Percentiles rank a stretch among this genome's conserved stretches.
Evolutionary conservation across 106 monocot genomes (phyloP).

Genomic region (Agapanthus africanus): DNA sequence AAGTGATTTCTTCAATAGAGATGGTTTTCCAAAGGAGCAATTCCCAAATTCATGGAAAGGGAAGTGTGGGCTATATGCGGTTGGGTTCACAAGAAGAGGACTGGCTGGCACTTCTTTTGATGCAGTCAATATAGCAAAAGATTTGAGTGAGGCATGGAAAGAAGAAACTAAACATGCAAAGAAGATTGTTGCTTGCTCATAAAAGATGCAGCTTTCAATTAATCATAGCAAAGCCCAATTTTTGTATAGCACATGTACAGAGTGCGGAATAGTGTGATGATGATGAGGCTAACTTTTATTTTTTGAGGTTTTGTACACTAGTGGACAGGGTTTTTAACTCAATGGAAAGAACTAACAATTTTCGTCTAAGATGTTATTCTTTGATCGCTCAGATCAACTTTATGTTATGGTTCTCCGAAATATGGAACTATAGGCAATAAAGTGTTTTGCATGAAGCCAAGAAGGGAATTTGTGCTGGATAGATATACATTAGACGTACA

Average conservation of each 20-base stretch:
- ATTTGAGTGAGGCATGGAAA: slow-evolving; percentile 48
- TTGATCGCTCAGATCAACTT: not conserved
- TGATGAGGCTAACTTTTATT: not conserved
- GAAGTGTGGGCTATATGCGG: slow-evolving; percentile 47
- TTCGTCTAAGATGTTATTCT: not conserved
- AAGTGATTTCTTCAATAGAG: slow-evolving; percentile 46
- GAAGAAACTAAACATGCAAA: slow-evolving; percentile 34
- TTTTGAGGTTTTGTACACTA: not conserved
- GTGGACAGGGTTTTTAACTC: not conserved
- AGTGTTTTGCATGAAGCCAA: not conserved
- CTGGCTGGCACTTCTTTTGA: slow-evolving; percentile 46
- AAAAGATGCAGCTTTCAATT: slow-evolving; percentile 29
- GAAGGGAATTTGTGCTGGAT: not conserved
- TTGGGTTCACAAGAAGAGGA: slow-evolving; percentile 62
- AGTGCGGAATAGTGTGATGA: not conserved
- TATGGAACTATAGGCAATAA: not conserved
- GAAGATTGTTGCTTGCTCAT: slow-evolving; percentile 24
- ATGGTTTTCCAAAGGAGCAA: slow-evolving; percentile 45
- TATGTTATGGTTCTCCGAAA: not conserved
- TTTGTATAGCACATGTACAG: not conserved
- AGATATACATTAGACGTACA: not conserved
- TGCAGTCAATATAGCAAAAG: slow-evolving; percentile 49
- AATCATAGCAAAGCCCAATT: not conserved
- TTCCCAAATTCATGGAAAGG: slow-evolving; percentile 67
- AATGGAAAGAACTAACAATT: slow-evolving; percentile 6